A percentile compares a stretch with the other conserved stretches of the same genome.
Evolutionary conservation across 345 rosid species (phyloP).

Genomic region (Populus simonii): DNA sequence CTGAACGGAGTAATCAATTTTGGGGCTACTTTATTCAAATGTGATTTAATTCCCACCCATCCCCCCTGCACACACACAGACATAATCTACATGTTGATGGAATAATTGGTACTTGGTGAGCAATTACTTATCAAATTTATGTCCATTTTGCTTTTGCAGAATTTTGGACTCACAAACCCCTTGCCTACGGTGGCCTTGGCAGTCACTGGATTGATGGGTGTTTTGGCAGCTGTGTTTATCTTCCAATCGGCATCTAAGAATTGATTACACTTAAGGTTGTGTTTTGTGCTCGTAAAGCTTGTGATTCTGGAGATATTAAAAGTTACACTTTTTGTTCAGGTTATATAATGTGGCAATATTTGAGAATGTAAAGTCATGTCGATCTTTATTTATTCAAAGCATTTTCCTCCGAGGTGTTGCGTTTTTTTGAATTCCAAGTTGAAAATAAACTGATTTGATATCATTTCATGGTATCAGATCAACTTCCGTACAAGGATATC

Average conservation of each 20-base stretch:
- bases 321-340: constrained; percentile 12
- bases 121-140: constrained; percentile 1
- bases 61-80: not conserved
- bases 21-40: not conserved
- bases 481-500: not conserved
- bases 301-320: constrained; percentile 3
- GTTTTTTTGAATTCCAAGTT: not conserved
- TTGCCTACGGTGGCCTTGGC: constrained; percentile 86
- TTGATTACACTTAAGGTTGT: constrained; percentile 26
- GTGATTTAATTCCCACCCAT: not conserved
- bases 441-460: not conserved
- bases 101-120: not conserved
- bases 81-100: not conserved
- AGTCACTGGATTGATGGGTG: constrained; percentile 72
- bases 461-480: not conserved
- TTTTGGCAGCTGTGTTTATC: constrained; percentile 75
- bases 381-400: constrained; percentile 5
- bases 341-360: constrained; percentile 6
- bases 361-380: constrained; percentile 5
- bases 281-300: constrained; percentile 20
- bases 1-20: not conserved
- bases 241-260: constrained; percentile 81
- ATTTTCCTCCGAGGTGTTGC: not conserved
- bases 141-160: constrained; percentile 45
- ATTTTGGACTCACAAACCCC: constrained; percentile 75